Evolutionary conservation across 2,329 filamentous ascomycete species (phyloP).

Genomic region (Fusarium palustre): DNA sequence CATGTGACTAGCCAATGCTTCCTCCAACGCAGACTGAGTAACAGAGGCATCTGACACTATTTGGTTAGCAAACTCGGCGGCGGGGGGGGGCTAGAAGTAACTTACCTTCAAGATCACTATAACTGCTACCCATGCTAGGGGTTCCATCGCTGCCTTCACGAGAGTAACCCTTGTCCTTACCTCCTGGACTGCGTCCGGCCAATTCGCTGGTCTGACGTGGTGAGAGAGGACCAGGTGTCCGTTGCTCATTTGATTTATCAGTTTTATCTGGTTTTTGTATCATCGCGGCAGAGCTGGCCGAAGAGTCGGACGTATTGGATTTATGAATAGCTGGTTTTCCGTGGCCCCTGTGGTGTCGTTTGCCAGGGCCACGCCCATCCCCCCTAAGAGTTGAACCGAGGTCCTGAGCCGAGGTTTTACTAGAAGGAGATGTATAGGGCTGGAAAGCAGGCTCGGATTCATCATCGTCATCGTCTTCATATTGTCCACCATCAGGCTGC

Average conservation of each 20-base stretch:
- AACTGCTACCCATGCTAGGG: slow-evolving; percentile 86
- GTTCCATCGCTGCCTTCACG: slow-evolving; percentile 77
- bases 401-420: slow-evolving; percentile 56
- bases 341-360: slow-evolving; percentile 47
- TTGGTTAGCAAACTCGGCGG: slow-evolving; percentile 11
- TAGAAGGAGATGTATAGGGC: slow-evolving; percentile 56
- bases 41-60: slow-evolving; percentile 74
- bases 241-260: slow-evolving; percentile 49
- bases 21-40: slow-evolving; percentile 83
- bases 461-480: slow-evolving; percentile 66
- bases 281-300: slow-evolving; percentile 64
- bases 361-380: slow-evolving; percentile 53
- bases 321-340: slow-evolving; percentile 56
- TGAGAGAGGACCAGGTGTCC: slow-evolving; percentile 61
- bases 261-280: slow-evolving; percentile 48
- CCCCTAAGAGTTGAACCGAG: slow-evolving; percentile 65
- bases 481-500: slow-evolving; percentile 52
- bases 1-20: slow-evolving; percentile 73
- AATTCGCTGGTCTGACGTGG: slow-evolving; percentile 71
- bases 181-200: slow-evolving; percentile 64
- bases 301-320: slow-evolving; percentile 73
- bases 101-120: slow-evolving; percentile 83
- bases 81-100: slow-evolving; percentile 13
- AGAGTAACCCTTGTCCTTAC: slow-evolving; percentile 62
- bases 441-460: slow-evolving; percentile 69